Conservation (phyloP, 805 yeast genomes). For the Myxozyma sirexii region DNA sequence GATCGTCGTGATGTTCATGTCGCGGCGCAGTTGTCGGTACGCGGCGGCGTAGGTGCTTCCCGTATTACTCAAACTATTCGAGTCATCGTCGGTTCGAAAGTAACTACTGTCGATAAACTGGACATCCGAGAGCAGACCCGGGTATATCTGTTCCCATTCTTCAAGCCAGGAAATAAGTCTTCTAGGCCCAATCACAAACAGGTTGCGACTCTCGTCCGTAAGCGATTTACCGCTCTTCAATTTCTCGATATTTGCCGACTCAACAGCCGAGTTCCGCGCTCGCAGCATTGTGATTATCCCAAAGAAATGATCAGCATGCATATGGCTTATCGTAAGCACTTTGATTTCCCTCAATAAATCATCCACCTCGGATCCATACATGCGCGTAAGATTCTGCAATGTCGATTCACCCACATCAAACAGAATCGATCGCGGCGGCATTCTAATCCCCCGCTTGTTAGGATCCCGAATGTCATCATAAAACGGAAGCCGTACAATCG, state of each 20-base stretch:
- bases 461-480: neutral
- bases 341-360: constrained; percentile 61
- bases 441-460: neutral
- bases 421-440: constrained; percentile 47
- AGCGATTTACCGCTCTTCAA: constrained; percentile 42
- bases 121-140: constrained; percentile 8
- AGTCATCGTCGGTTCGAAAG: neutral
- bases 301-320: constrained; percentile 96
- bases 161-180: constrained; percentile 64
- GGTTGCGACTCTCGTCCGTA: constrained; percentile 33
- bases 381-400: constrained; percentile 66
- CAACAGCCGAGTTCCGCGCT: constrained; percentile 55
- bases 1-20: constrained; percentile 45
- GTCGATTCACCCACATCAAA: constrained; percentile 98
- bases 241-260: constrained; percentile 42
- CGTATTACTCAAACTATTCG: neutral
- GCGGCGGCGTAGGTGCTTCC: neutral
- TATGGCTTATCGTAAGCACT: constrained; percentile 75
- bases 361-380: constrained; percentile 53
- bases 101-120: constrained; percentile 8
- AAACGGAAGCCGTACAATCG: constrained; percentile 69
- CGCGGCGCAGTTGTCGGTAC: constrained; percentile 36
- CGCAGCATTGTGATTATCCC: constrained; percentile 73
- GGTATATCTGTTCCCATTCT: constrained; percentile 64
- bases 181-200: constrained; percentile 75